Evolutionary conservation across 2,329 filamentous ascomycete species (phyloP).

Genomic region (Monilinia laxa): DNA sequence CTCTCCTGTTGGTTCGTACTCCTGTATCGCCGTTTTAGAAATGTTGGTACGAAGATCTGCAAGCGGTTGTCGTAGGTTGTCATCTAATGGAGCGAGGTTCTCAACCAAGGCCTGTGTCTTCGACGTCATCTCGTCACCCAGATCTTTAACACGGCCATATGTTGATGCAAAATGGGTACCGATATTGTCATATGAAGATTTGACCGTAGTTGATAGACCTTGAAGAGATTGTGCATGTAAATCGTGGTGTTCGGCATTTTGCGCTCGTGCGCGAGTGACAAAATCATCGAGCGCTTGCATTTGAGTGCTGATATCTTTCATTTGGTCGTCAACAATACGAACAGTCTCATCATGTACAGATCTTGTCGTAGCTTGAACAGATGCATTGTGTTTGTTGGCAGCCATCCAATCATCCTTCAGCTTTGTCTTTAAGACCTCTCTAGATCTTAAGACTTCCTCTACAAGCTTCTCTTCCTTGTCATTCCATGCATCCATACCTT

Average conservation of each 20-base stretch:
- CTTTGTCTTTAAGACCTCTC: conserved; percentile 75
- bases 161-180: conserved; percentile 68
- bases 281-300: conserved; percentile 91
- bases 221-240: conserved; percentile 67
- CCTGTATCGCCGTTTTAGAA: conserved; percentile 61
- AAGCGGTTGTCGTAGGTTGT: conserved; percentile 68
- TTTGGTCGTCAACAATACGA: conserved; percentile 84
- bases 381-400: conserved; percentile 76
- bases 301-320: conserved; percentile 81
- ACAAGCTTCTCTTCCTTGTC: conserved; percentile 67
- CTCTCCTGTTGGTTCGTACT: conserved; percentile 81
- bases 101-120: conserved; percentile 59
- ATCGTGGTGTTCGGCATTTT: conserved; percentile 76
- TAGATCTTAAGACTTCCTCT: conserved; percentile 68
- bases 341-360: conserved; percentile 90
- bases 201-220: conserved; percentile 64
- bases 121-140: conserved; percentile 66
- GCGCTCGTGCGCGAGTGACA: conserved; percentile 74
- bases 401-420: conserved; percentile 82
- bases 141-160: conserved; percentile 63
- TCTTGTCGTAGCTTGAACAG: conserved; percentile 79
- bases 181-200: conserved; percentile 70
- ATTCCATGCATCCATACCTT: conserved; percentile 74
- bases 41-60: conserved; percentile 70
- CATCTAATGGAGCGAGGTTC: conserved; percentile 59